phyloP scores from a whole-genome alignment of 2,329 filamentous ascomycete genomes.

The Stachybotrys chlorohalonatus region DNA sequence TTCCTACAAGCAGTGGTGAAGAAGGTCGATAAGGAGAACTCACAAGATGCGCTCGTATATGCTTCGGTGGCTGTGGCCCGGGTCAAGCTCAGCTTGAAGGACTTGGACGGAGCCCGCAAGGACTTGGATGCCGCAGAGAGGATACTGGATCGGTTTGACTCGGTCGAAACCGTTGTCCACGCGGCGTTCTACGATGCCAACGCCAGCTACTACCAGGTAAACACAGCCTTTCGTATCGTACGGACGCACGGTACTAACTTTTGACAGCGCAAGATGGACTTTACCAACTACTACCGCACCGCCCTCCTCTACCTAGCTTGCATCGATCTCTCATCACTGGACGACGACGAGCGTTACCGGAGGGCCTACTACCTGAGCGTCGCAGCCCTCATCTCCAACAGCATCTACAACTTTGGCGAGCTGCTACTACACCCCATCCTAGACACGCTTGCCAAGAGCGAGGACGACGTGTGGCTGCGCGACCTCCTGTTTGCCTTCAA shows the following conservation, averaged over 20 bases:
- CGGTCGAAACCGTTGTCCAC: constrained; percentile 90
- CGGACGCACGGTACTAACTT: constrained; percentile 23
- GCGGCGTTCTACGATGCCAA: constrained; percentile 94
- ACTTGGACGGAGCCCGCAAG: constrained; percentile 74
- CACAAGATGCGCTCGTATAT: constrained; percentile 93
- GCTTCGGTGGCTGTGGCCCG: constrained; percentile 83
- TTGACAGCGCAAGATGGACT: constrained; percentile 65
- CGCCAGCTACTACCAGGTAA: constrained; percentile 82
- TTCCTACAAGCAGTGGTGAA: constrained; percentile 79
- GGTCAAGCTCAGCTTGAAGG: constrained; percentile 71
- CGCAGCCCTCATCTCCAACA: constrained; percentile 84
- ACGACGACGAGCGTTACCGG: constrained; percentile 63
- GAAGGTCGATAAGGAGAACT: constrained; percentile 85
- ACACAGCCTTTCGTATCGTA: not conserved
- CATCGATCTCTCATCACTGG: constrained; percentile 71
- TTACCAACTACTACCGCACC: constrained; percentile 94
- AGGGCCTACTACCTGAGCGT: constrained; percentile 90
- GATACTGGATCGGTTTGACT: constrained; percentile 86
- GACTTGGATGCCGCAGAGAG: constrained; percentile 81
- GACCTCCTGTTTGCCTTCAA: constrained; percentile 98
- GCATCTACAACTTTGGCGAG: constrained; percentile 99
- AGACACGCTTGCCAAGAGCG: constrained; percentile 62
- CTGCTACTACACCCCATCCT: constrained; percentile 96
- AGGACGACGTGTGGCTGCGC: constrained; percentile 77
- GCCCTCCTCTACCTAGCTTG: constrained; percentile 96